phyloP scores from a whole-genome alignment of 495 filamentous ascomycete genomes.

The Copromyces sp. region DNA sequence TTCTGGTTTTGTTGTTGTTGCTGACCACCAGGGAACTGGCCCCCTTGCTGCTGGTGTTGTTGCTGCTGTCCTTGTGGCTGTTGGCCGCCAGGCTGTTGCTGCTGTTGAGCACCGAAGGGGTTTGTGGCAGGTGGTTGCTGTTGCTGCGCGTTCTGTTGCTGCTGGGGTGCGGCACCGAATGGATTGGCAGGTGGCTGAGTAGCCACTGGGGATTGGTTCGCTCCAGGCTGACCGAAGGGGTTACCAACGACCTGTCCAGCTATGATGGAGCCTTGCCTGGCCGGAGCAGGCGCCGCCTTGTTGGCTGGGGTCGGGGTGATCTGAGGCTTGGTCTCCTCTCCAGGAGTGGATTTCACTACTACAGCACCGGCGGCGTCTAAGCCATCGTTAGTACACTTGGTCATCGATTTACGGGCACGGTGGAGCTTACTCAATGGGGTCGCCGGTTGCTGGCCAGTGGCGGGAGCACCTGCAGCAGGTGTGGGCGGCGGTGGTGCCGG shows the following conservation, averaged over 20 bases:
- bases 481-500: constrained; percentile 22
- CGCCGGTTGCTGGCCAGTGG: constrained; percentile 2
- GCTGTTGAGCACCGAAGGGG: neutral
- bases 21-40: neutral
- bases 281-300: neutral
- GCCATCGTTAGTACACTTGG: constrained; percentile 10
- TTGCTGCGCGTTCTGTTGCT: constrained; percentile 6
- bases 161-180: neutral
- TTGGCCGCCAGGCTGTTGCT: neutral
- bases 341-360: constrained; percentile 6
- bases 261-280: neutral
- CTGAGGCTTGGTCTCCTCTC: constrained; percentile 14
- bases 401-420: neutral
- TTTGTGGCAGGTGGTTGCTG: neutral
- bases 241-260: constrained; percentile 4
- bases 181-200: neutral
- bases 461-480: constrained; percentile 16
- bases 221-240: constrained; percentile 14
- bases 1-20: constrained; percentile 4
- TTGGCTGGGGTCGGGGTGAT: neutral
- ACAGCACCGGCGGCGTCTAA: constrained; percentile 7
- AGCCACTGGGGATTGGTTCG: neutral
- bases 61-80: neutral
- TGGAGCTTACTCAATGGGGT: neutral
- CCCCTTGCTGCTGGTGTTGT: neutral